These are phyloP conservation scores for Azolla pinnata DNA, from an alignment of 75 land plant species.

Conservation along the genomic window DNA sequence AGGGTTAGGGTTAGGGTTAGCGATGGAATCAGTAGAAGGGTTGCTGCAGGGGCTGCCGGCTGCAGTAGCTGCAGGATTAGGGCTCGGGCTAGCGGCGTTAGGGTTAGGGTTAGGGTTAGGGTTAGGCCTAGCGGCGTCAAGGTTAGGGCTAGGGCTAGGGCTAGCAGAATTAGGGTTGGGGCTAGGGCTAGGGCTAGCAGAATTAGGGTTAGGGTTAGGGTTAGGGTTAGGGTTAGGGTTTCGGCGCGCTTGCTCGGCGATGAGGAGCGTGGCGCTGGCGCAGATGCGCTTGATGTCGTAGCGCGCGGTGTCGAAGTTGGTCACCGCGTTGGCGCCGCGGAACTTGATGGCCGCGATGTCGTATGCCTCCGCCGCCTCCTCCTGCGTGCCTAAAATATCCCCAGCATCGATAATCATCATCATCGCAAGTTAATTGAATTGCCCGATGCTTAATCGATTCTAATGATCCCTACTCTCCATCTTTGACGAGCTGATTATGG, in stretches of 20 bases:
- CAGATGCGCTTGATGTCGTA: conserved; percentile 29
- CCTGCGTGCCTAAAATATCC: conserved; percentile 41
- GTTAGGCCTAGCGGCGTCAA: neutral
- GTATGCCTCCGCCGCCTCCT: conserved; percentile 39
- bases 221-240: neutral
- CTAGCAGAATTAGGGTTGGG: neutral
- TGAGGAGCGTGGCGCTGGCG: conserved; percentile 12
- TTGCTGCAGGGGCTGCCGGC: too few relatives aligned
- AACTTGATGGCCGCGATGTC: conserved; percentile 42
- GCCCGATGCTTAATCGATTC: too few relatives aligned
- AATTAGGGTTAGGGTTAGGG: neutral
- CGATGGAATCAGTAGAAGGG: neutral
- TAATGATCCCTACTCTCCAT: too few relatives aligned
- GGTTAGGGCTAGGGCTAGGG: neutral
- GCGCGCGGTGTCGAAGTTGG: conserved; percentile 28
- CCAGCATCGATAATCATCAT: too few relatives aligned
- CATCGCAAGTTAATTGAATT: too few relatives aligned
- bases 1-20: neutral
- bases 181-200: neutral
- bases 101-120: neutral
- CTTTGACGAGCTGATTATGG: too few relatives aligned
- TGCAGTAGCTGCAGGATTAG: too few relatives aligned
- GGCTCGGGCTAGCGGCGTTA: neutral
- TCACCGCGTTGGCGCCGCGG: conserved; percentile 33
- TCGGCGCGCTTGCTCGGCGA: neutral